Evolutionary conservation across 2,329 filamentous ascomycete species (phyloP).

Genomic region (Elsinoe australis): DNA sequence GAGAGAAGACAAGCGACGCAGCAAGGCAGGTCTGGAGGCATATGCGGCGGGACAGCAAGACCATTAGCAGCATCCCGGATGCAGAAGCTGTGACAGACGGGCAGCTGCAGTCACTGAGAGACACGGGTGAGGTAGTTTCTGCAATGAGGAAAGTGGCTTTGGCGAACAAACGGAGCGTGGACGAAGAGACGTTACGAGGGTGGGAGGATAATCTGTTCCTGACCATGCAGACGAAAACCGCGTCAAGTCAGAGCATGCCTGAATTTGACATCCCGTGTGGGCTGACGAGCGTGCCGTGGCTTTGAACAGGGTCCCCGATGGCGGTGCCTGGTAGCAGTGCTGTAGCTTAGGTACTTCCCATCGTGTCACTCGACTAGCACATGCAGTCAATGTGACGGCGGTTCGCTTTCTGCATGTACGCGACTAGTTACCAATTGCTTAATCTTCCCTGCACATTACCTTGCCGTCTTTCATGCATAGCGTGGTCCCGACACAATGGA

Average conservation of each 20-base stretch:
- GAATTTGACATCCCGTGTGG: neutral
- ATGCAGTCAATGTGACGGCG: neutral
- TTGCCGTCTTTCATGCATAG: slow-evolving; percentile 4
- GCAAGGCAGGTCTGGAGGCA: slow-evolving; percentile 34
- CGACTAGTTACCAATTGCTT: neutral
- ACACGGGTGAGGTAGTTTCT: slow-evolving; percentile 14
- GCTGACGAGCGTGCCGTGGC: slow-evolving; percentile 12
- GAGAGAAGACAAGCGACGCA: slow-evolving; percentile 22
- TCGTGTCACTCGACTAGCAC: neutral
- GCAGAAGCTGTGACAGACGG: neutral
- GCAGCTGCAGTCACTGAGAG: neutral
- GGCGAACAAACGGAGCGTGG: slow-evolving; percentile 35
- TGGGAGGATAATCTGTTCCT: slow-evolving; percentile 23
- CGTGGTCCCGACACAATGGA: neutral
- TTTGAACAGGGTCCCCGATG: neutral
- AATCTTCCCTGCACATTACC: slow-evolving; percentile 1
- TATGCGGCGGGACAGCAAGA: slow-evolving; percentile 27
- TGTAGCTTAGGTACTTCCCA: neutral
- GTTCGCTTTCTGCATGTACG: neutral
- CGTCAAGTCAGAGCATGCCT: neutral
- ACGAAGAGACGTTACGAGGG: slow-evolving; percentile 35
- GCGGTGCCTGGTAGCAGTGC: neutral
- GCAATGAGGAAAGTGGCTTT: slow-evolving; percentile 31
- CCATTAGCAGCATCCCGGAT: neutral
- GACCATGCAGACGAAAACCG: neutral